Evolutionary conservation across 345 rosid genomes (phyloP).

Genomic region (Melaleuca quinquenervia): DNA sequence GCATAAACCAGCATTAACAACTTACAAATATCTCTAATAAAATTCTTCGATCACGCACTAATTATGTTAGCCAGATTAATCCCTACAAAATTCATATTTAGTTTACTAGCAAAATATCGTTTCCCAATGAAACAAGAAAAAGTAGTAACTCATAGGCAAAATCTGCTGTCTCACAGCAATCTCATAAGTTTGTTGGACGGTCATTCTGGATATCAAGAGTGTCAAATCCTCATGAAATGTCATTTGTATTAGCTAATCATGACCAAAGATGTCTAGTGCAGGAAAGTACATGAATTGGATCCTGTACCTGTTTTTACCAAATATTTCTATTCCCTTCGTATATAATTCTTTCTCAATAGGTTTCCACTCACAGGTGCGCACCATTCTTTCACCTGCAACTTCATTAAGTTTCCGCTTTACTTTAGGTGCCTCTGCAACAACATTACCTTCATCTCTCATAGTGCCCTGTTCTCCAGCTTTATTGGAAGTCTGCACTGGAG

Average conservation of each 20-base stretch:
- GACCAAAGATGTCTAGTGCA: background rate
- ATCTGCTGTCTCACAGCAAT: background rate
- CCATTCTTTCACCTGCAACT: background rate
- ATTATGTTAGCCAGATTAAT: background rate
- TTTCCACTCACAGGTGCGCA: constrained; percentile 46
- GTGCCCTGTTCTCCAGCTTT: constrained; percentile 13
- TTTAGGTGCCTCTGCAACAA: constrained; percentile 23
- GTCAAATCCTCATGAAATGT: background rate
- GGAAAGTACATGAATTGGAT: background rate
- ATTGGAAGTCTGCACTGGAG: background rate
- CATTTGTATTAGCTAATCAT: background rate
- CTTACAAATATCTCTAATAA: background rate
- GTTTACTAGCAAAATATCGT: background rate
- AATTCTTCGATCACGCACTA: background rate
- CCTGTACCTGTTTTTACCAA: constrained; percentile 88
- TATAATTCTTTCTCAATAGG: constrained; percentile 89
- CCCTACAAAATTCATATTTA: background rate
- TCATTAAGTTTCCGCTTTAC: constrained; percentile 16
- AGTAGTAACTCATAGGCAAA: background rate
- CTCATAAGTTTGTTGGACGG: background rate
- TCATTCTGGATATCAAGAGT: background rate
- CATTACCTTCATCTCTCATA: constrained; percentile 14
- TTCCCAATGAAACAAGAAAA: background rate
- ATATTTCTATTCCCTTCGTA: constrained; percentile 89
- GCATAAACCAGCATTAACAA: background rate